Conservation (phyloP, 805 yeast species). For the Candida maltosa region DNA sequence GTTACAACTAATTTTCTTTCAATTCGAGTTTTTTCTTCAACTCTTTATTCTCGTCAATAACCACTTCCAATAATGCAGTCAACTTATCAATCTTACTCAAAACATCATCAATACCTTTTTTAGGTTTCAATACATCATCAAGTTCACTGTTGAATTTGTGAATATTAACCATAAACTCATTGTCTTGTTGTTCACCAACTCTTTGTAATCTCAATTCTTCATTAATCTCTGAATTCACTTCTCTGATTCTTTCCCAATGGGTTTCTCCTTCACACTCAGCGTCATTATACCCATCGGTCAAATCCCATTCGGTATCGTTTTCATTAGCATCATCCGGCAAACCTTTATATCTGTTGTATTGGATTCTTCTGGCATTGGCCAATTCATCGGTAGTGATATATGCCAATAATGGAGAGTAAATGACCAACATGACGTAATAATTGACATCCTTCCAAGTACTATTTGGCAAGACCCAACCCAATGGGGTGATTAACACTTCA, state of each 20-base stretch:
- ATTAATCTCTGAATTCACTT: conserved; percentile 34
- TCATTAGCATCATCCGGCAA: conserved; percentile 79
- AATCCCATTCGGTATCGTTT: conserved; percentile 74
- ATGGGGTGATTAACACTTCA: conserved; percentile 45
- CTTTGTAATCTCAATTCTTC: conserved; percentile 46
- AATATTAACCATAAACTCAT: conserved; percentile 55
- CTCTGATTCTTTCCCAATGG: conserved; percentile 29
- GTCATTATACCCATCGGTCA: conserved; percentile 65
- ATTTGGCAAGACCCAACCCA: conserved; percentile 32
- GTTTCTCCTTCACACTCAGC: conserved; percentile 19
- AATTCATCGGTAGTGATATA: conserved; percentile 65
- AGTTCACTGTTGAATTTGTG: conserved; percentile 50
- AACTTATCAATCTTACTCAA: conserved; percentile 50
- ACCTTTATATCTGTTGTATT: conserved; percentile 62
- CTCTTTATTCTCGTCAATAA: conserved; percentile 32
- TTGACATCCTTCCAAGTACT: conserved; percentile 38
- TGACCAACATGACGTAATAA: conserved; percentile 55
- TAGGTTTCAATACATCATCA: conserved; percentile 52
- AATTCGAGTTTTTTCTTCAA: conserved; percentile 16
- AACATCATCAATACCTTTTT: conserved; percentile 52
- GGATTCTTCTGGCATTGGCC: conserved; percentile 63
- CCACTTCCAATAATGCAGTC: conserved; percentile 34
- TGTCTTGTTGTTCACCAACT: conserved; percentile 66
- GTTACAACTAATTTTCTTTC: background rate
- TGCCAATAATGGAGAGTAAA: conserved; percentile 66